phyloP scores from a whole-genome alignment of 345 rosid species.

The Boechera retrofracta region DNA sequence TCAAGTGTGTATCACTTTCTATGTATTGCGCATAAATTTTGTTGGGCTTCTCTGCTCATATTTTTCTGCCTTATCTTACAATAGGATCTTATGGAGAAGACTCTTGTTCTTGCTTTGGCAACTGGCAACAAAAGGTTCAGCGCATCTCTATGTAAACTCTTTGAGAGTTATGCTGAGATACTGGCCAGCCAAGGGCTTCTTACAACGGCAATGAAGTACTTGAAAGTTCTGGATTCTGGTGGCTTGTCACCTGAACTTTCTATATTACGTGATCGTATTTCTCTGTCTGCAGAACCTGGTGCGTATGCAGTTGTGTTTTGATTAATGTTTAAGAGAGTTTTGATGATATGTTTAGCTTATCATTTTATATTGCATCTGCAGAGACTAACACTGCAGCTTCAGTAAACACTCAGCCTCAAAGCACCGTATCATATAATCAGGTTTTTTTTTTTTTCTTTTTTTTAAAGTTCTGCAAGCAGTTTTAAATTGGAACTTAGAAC shows the following conservation, averaged over 20 bases:
- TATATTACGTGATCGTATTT: conserved; percentile 82
- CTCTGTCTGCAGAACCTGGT: conserved; percentile 80
- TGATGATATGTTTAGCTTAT: conserved; percentile 20
- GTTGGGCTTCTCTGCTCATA: conserved; percentile 31
- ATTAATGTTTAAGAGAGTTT: neutral
- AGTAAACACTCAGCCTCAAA: conserved; percentile 51
- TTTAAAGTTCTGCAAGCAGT: neutral
- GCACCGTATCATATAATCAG: conserved; percentile 43
- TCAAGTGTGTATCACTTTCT: conserved; percentile 65
- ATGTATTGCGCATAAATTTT: conserved; percentile 4
- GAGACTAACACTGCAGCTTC: conserved; percentile 52
- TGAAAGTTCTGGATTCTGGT: conserved; percentile 89
- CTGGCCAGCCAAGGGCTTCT: conserved; percentile 93
- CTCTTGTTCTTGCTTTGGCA: conserved; percentile 94
- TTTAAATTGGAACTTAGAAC: conserved; percentile 17
- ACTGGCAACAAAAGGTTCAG: conserved; percentile 91
- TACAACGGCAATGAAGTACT: conserved; percentile 85
- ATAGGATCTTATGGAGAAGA: conserved; percentile 99
- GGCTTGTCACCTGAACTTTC: conserved; percentile 87
- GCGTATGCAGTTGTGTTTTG: conserved; percentile 26
- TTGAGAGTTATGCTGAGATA: conserved; percentile 97
- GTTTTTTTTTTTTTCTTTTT: neutral
- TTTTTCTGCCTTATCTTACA: conserved; percentile 36
- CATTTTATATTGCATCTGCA: conserved; percentile 53
- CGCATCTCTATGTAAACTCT: conserved; percentile 89